Base-by-base conservation (phyloP, 805 yeast genomes). In the Pichia nanzhaoensis region DNA sequence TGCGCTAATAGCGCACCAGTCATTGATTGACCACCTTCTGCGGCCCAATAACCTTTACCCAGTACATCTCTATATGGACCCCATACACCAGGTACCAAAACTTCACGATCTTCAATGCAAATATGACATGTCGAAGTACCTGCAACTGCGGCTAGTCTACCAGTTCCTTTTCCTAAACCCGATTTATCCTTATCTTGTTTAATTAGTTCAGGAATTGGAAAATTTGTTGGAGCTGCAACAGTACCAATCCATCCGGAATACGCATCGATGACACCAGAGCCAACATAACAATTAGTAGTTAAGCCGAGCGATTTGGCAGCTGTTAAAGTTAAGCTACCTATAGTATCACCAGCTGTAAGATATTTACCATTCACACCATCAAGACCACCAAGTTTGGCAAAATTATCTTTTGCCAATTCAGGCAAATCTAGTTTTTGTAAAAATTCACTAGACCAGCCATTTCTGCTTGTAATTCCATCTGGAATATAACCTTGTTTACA, bases 181-280 rank as follows among this genome's bases (percentile, higher is more conserved):
- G 46, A 45, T 32, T 63, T 60, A 35, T 67, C 68, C 37, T 69
- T 62, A 48, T 77, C 82, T 49, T 71, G 71, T 47, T 75, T 73
- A 4, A 68, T 69, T 50, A 73, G 65, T n/a, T 67, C 66, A 0
- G 78, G 77, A 44, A 80, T 71, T 27, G 73, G 69, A 5, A 67
- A 59, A 51, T 83, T 86, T 5, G 88, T 80, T 54, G 81, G 80
- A 1, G 95, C 95, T 22, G 97, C 99, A 48, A 91, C 96, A 1
- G 98, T 93, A 46, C 99, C 99, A 45, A 93, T 78, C 97, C 98
- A 93, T 37, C 99, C 99, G 4, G 98, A 95, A 60, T 93, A 93
- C 5, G 98, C 97, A 63, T 93, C 99, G 60, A 93, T 93, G 33
- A 93, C 95, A 59, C 96, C 97, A 1, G 95, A 82, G 7, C 96